phyloP scores from a whole-genome alignment of 208 protist species.

The Trypanosoma congolense region DNA sequence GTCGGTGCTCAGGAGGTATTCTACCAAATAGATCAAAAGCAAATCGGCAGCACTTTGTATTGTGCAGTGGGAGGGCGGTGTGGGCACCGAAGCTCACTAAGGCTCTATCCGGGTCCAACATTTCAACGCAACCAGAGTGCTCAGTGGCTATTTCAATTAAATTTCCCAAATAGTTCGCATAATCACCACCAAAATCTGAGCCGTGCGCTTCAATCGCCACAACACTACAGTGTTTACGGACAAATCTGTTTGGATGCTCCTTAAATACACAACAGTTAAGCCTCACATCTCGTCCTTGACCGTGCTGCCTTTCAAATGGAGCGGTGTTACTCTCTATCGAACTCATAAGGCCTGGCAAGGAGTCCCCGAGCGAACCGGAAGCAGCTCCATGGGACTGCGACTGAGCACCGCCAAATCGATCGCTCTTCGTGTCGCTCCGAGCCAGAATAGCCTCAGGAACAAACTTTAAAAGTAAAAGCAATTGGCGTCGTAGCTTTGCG shows the following conservation, averaged over 20 bases:
- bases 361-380: neutral
- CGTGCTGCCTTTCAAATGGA: slow-evolving; percentile 9
- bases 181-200: slow-evolving; percentile 1
- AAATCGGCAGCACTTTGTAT: slow-evolving; percentile 52
- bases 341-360: slow-evolving; percentile 2
- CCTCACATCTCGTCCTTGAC: slow-evolving; percentile 31
- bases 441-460: slow-evolving; percentile 21
- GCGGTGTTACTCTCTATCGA: neutral
- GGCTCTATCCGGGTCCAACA: slow-evolving; percentile 38
- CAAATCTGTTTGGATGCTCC: slow-evolving; percentile 55
- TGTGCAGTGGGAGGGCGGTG: slow-evolving; percentile 46
- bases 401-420: neutral
- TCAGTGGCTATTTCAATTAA: slow-evolving; percentile 16
- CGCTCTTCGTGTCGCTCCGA: neutral
- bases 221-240: slow-evolving; percentile 37
- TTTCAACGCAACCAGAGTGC: slow-evolving; percentile 45
- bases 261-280: slow-evolving; percentile 69
- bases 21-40: slow-evolving; percentile 41
- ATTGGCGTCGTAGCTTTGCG: slow-evolving; percentile 17
- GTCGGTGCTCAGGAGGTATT: slow-evolving; percentile 25
- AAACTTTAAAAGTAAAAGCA: slow-evolving; percentile 15
- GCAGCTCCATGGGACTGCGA: neutral
- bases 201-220: slow-evolving; percentile 49
- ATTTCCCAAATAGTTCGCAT: slow-evolving; percentile 6
- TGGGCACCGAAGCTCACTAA: slow-evolving; percentile 71